Base-by-base conservation (phyloP, 257 asterid genomes). In the Nicotiana obtusifolia region DNA sequence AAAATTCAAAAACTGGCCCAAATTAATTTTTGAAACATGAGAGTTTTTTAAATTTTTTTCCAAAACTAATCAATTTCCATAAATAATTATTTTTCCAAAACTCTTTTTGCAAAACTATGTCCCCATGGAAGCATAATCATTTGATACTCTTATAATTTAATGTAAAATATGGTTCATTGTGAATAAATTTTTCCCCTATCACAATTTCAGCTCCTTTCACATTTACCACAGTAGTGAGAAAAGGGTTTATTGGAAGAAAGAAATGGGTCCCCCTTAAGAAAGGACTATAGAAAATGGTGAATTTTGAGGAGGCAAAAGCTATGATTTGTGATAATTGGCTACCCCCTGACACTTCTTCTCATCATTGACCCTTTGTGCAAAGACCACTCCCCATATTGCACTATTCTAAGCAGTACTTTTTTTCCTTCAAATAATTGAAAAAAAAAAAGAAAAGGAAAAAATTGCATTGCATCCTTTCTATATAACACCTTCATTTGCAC, bases 321-420 rank as follows among this genome's bases (percentile, higher is more conserved):
- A 85, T 89, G 91, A 86, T 90, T 73, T 91, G 88, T 83, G 82
- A 89, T 90, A 75, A 82, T 81, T 84, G 91, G 88, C 17, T 81
- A 76, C 44, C 61, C 83, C 79, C 91, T 80, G 85, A 81, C 86
- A 83, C 82, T 33, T 73, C 68, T 68, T 71, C 85, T 56, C 88
- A 84, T 82, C 78, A 85, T 86, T 86, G 82, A 80, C n/a, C 35
- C 86, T 84, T 84, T 54, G 68, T 24, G 82, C 85, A 61, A 79
- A 61, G 62, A 52, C 61, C 15, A 37, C 78, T 19, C 24, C 30
- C 5, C 57, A 3, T 37, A 19, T 0, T 19, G 49, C 10, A 41
- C 49, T 41, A 37, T 37, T 37, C 10, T 37, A 37, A 37, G 10
- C 57, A 33, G 13, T 79, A 14, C 17, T 11, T 13, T 35, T 30